Percentiles rank a stretch among this genome's conserved stretches.
Conservation (phyloP, 192 early-diverging fungal genomes). For the Rhizoclosmatium sp. region DNA sequence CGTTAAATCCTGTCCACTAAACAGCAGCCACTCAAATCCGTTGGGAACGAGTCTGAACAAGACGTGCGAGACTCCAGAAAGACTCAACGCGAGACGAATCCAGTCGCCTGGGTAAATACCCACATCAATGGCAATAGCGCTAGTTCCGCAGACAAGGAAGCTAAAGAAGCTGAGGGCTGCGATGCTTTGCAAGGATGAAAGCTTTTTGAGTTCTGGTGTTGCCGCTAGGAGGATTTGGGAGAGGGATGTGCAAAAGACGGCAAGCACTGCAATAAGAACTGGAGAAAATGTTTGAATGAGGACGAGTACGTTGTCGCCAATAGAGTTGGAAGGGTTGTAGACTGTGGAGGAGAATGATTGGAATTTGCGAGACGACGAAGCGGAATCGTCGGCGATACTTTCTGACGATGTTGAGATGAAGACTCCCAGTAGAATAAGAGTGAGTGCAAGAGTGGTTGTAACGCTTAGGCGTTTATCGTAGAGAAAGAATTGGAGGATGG, state of each 20-base stretch:
- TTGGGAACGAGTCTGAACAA: not conserved
- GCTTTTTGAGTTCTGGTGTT: constrained; percentile 12
- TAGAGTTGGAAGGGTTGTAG: not conserved
- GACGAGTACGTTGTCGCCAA: not conserved
- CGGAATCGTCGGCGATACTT: not conserved
- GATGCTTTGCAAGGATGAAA: constrained; percentile 12
- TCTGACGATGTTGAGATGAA: constrained; percentile 5
- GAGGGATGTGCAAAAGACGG: constrained; percentile 11
- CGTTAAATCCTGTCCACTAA: constrained; percentile 27
- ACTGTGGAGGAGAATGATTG: not conserved
- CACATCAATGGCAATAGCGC: constrained; percentile 20
- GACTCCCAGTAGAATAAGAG: constrained; percentile 15
- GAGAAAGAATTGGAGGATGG: constrained; percentile 19
- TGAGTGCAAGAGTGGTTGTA: not conserved
- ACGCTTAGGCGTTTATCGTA: constrained; percentile 2
- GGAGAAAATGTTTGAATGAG: constrained; percentile 1
- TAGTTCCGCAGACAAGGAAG: constrained; percentile 21
- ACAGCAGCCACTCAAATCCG: constrained; percentile 20
- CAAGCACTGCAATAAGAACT: not conserved
- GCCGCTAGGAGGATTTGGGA: constrained; percentile 17
- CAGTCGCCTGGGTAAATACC: constrained; percentile 25
- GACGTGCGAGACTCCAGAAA: not conserved
- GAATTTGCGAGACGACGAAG: not conserved
- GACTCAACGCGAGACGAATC: constrained; percentile 10
- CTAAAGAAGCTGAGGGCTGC: constrained; percentile 17